A percentile compares a stretch with the other conserved stretches of the same genome.
These are phyloP conservation scores for Pilobolus umbonatus DNA, from an alignment of 192 early-diverging fungal genomes.

Conservation along the genomic window DNA sequence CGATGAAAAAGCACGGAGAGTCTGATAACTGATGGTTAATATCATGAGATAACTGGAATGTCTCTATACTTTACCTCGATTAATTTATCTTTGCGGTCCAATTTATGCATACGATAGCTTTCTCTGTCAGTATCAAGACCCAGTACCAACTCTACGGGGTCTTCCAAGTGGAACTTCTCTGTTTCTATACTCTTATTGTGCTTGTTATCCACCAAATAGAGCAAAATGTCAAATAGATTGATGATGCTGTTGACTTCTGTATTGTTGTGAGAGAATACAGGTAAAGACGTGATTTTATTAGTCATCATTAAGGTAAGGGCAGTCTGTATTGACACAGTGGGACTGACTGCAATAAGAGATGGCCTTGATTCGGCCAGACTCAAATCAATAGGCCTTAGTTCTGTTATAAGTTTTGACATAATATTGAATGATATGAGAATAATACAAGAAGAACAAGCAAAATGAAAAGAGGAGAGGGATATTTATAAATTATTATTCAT, in stretches of 20 bases:
- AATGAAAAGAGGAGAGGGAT: neutral
- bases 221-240: slow-evolving; percentile 48
- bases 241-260: slow-evolving; percentile 46
- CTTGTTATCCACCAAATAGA: slow-evolving; percentile 30
- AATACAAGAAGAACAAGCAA: neutral
- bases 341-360: slow-evolving; percentile 39
- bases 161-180: slow-evolving; percentile 19
- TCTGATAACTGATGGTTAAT: slow-evolving; percentile 16
- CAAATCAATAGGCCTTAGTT: slow-evolving; percentile 21
- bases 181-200: slow-evolving; percentile 25
- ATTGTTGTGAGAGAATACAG: slow-evolving; percentile 48
- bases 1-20: slow-evolving; percentile 45
- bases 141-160: slow-evolving; percentile 39
- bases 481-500: no score
- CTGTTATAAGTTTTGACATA: slow-evolving; percentile 5
- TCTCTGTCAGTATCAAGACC: slow-evolving; percentile 39
- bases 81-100: slow-evolving; percentile 29
- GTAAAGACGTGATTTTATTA: slow-evolving; percentile 49
- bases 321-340: slow-evolving; percentile 42
- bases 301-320: slow-evolving; percentile 41
- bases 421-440: neutral
- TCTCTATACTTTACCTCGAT: slow-evolving; percentile 14
- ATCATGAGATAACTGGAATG: neutral
- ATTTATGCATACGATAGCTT: slow-evolving; percentile 37
- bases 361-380: slow-evolving; percentile 19